Base-by-base conservation (phyloP, 2,329 filamentous ascomycete genomes). In the Aureobasidium pullulans region DNA sequence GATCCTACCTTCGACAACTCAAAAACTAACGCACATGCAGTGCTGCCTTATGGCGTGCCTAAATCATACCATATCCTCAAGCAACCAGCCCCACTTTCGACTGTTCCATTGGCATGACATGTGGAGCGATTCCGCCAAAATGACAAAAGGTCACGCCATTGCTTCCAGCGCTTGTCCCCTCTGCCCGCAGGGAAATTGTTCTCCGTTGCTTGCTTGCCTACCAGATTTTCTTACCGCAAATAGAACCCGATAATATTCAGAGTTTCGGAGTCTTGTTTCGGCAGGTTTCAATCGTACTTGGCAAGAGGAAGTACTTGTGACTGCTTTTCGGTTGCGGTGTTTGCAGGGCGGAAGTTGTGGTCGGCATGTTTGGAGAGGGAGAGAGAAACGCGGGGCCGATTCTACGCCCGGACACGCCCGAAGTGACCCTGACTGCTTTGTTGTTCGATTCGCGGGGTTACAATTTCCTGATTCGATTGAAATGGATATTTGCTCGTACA, bases 101-200 rank as follows among this genome's bases (percentile, higher is more conserved):
- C 7, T 37, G 34, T 37, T 23, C 23, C 23, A 23, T 36, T 36
- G n/a, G 13, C 16, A 13, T 34, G 29, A n/a, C n/a, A 5, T 36
- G 47, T 49, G 47, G 47, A 49, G 47, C 47, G 11, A 37, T 19
- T 37, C 47, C 47, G 47, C 49, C 34, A 52, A 52, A 31, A 16
- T 40, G 49, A 40, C 49, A 40, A 40, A 23, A 52, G 28, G 49
- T 52, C 49, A 52, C 49, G 49, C 49, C 49, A 52, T 40, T 37
- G 34, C 34, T 37, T 15, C 9, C 9, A 15, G 34, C 9, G 9
- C 34, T 37, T 37, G 34, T 10, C 9, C 23, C 23, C 23, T 23
- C 34, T 31, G 32, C 23, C 11, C 16, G n/a, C 23, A 34, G 32
- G 29, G 44, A 48, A 28, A 48, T 34, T 48, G 29, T 48, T 48